Conservation (phyloP, 2,329 filamentous ascomycete species). For the Aureobasidium sp. region DNA sequence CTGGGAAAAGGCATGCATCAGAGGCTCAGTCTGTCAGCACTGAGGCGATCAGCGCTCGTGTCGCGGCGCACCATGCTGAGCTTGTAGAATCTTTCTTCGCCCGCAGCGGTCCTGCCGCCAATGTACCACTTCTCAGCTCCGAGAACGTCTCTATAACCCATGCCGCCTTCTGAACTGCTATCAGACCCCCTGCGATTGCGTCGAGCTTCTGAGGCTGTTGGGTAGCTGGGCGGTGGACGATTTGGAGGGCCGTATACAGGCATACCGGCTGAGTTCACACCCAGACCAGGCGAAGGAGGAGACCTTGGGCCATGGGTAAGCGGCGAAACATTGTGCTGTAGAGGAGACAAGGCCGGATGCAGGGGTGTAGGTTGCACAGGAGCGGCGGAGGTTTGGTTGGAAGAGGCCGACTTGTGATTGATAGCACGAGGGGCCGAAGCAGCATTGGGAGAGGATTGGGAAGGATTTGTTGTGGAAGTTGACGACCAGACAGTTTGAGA, state of each 20-base stretch:
- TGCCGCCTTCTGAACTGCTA: conserved; percentile 62
- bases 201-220: conserved; percentile 25
- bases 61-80: conserved; percentile 66
- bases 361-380: conserved; percentile 31
- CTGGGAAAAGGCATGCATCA: conserved; percentile 34
- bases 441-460: conserved; percentile 25
- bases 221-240: conserved; percentile 26
- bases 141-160: conserved; percentile 61
- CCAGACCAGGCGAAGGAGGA: conserved; percentile 21
- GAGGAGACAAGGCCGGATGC: conserved; percentile 30
- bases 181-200: conserved; percentile 57
- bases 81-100: conserved; percentile 78
- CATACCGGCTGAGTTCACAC: conserved; percentile 14
- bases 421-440: conserved; percentile 39
- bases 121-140: conserved; percentile 77
- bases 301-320: conserved; percentile 30
- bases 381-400: conserved; percentile 9
- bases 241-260: conserved; percentile 29
- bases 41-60: conserved; percentile 65
- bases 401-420: conserved; percentile 34
- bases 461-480: conserved; percentile 15
- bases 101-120: conserved; percentile 63
- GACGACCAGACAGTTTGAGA: conserved; percentile 21
- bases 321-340: conserved; percentile 30
- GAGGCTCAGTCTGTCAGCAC: conserved; percentile 66